These are phyloP conservation scores for Rubia peregrina DNA, from an alignment of 305 asterid genomes.

Conservation along the genomic window DNA sequence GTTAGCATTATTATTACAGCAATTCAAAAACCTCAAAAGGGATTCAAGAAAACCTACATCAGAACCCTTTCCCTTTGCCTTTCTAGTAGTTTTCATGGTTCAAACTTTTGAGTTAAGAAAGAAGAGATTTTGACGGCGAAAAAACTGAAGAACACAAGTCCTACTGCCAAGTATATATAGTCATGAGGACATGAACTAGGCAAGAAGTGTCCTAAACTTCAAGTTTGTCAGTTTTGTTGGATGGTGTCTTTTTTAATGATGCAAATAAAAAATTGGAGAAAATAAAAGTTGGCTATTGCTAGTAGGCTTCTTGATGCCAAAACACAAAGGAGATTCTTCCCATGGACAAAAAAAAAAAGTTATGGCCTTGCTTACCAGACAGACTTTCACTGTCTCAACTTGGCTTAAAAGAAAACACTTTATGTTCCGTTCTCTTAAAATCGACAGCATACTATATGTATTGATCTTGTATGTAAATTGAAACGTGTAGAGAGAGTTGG, in stretches of 20 bases:
- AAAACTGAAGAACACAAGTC: conserved; percentile 20
- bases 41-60: conserved; percentile 35
- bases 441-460: neutral
- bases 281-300: conserved; percentile 25
- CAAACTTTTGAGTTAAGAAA: conserved; percentile 4
- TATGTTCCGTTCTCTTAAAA: neutral
- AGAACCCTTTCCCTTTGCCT: conserved; percentile 42
- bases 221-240: conserved; percentile 22
- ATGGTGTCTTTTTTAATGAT: conserved; percentile 11
- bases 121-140: conserved; percentile 3
- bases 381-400: conserved; percentile 56
- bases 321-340: conserved; percentile 49
- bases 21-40: conserved; percentile 17
- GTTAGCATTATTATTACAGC: neutral
- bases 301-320: conserved; percentile 34
- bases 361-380: conserved; percentile 47
- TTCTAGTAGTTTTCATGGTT: conserved; percentile 34
- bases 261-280: conserved; percentile 9
- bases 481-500: neutral
- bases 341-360: conserved; percentile 38
- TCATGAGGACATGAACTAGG: conserved; percentile 15
- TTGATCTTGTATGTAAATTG: neutral
- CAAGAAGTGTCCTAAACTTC: conserved; percentile 14
- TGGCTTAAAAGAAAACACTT: conserved; percentile 33
- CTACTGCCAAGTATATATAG: conserved; percentile 17